phyloP scores from a whole-genome alignment of 2,329 filamentous ascomycete genomes.

The Venturia nashicola region DNA sequence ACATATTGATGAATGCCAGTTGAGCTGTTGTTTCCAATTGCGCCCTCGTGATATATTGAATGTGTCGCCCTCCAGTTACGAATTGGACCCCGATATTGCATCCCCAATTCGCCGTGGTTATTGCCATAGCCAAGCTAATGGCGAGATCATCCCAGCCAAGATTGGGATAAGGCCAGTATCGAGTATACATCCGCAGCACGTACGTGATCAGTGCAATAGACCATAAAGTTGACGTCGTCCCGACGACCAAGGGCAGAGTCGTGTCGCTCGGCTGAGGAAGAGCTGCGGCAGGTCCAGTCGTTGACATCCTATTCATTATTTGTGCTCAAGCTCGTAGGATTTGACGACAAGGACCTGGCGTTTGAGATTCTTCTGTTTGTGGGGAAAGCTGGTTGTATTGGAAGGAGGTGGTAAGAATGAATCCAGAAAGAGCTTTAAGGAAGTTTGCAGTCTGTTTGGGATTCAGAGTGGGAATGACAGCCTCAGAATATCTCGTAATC shows the following conservation, averaged over 20 bases:
- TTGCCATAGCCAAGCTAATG: constrained; percentile 3
- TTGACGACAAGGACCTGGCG: not conserved
- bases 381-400: not conserved
- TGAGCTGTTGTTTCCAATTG: not conserved
- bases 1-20: not conserved
- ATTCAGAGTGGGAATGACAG: not conserved
- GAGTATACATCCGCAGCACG: not conserved
- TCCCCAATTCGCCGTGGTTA: not conserved
- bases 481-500: not conserved
- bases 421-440: too few relatives aligned
- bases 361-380: not conserved
- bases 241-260: not conserved
- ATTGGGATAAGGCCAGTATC: not conserved
- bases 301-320: not conserved
- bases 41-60: not conserved
- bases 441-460: not conserved
- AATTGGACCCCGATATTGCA: not conserved
- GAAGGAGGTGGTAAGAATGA: not conserved
- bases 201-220: not conserved
- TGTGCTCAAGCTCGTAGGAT: not conserved
- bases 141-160: constrained; percentile 8
- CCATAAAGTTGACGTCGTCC: not conserved
- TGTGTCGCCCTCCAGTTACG: not conserved
- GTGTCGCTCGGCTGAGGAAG: not conserved
- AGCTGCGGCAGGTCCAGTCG: not conserved